A percentile compares a stretch with the other conserved stretches of the same genome.
Conservation (phyloP, 192 early-diverging fungal species). For the Rhizophlyctis rosea region DNA sequence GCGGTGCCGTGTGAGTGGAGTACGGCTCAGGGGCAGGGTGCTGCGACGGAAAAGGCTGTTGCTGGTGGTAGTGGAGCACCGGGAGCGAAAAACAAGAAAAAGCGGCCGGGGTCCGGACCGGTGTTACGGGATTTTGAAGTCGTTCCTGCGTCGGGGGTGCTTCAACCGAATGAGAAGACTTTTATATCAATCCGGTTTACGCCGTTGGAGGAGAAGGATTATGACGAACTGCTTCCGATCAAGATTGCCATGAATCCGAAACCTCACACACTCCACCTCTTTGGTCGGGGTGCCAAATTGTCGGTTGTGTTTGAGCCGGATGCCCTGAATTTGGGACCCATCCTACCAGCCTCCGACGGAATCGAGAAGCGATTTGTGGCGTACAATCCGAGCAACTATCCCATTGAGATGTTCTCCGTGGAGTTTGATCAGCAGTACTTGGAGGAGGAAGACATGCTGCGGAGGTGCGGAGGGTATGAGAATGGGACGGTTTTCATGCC, state of each 20-base stretch:
- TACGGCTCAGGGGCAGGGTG: no score
- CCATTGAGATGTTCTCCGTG: constrained; percentile 50
- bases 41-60: constrained; percentile 1
- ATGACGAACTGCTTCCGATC: constrained; percentile 39
- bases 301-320: constrained; percentile 50
- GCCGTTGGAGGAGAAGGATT: constrained; percentile 44
- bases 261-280: constrained; percentile 28
- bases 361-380: constrained; percentile 38
- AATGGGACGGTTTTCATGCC: constrained; percentile 40
- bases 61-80: background rate
- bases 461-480: constrained; percentile 35
- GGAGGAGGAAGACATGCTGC: constrained; percentile 52
- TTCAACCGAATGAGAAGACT: constrained; percentile 46
- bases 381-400: constrained; percentile 46
- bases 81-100: constrained; percentile 20
- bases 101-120: constrained; percentile 14
- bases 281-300: constrained; percentile 40
- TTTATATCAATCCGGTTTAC: constrained; percentile 40
- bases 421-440: constrained; percentile 56
- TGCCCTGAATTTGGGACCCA: constrained; percentile 38
- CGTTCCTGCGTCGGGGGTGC: constrained; percentile 36
- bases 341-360: constrained; percentile 53
- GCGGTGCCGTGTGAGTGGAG: constrained; percentile 52
- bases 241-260: constrained; percentile 51
- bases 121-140: constrained; percentile 48